Evolutionary conservation across 2,329 filamentous ascomycete species (phyloP).

Genomic region (Botrytis pseudocinerea): DNA sequence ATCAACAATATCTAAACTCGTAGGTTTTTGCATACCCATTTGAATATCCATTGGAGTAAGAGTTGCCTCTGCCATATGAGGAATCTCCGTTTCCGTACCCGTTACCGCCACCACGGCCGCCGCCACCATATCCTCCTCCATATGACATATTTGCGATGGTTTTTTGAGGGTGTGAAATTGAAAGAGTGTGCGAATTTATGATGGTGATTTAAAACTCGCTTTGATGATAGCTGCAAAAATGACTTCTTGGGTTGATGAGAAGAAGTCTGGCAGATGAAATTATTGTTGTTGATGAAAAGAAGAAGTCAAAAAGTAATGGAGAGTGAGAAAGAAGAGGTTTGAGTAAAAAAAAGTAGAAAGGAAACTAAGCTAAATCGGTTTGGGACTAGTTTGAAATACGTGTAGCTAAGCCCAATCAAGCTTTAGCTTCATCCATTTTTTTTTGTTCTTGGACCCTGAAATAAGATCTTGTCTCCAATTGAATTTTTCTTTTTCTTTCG

Average conservation of each 20-base stretch:
- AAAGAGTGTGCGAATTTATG: constrained; percentile 23
- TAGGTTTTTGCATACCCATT: constrained; percentile 48
- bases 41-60: constrained; percentile 53
- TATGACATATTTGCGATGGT: constrained; percentile 61
- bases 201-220: constrained; percentile 24
- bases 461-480: not conserved
- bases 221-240: constrained; percentile 23
- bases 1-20: constrained; percentile 42
- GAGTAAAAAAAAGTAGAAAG: constrained; percentile 28
- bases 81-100: constrained; percentile 58
- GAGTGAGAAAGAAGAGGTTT: constrained; percentile 26
- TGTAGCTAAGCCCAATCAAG: not conserved
- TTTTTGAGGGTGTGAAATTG: constrained; percentile 24
- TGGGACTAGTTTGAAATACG: not conserved
- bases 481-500: not conserved
- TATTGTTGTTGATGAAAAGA: constrained; percentile 28
- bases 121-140: constrained; percentile 53
- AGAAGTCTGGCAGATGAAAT: constrained; percentile 27
- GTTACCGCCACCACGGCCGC: constrained; percentile 48
- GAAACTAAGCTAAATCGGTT: not conserved
- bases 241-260: constrained; percentile 33
- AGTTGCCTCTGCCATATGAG: constrained; percentile 48
- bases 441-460: constrained; percentile 10
- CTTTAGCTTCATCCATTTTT: constrained; percentile 2
- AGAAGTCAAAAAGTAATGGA: constrained; percentile 16